Evolutionary conservation across 2,329 filamentous ascomycete species (phyloP).

Genomic region (Aspergillus luchuensis): DNA sequence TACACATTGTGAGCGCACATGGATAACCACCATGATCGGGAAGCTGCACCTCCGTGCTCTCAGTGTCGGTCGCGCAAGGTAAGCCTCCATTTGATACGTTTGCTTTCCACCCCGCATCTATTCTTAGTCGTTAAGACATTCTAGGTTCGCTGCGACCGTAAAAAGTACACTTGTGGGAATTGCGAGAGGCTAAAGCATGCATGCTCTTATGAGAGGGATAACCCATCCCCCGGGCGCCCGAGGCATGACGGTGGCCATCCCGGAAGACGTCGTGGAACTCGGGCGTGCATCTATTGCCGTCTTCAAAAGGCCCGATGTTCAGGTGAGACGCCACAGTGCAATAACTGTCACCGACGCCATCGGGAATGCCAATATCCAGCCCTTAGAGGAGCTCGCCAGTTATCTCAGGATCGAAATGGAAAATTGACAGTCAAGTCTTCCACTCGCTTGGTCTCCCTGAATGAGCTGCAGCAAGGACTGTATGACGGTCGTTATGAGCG

Average conservation of each 20-base stretch:
- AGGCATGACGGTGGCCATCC: background rate
- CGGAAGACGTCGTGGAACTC: background rate
- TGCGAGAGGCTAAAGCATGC: background rate
- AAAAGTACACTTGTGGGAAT: background rate
- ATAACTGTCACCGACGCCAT: background rate
- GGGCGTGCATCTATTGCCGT: background rate
- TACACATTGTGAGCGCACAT: background rate
- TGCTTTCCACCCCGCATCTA: background rate
- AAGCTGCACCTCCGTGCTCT: background rate
- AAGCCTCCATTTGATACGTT: background rate
- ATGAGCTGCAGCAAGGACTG: background rate
- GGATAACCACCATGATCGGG: background rate
- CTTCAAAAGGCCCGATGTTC: conserved; percentile 1
- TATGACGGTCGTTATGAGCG: background rate
- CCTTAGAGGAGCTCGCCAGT: background rate
- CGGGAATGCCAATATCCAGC: background rate
- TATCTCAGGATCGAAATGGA: background rate
- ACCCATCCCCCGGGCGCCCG: background rate
- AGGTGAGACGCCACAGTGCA: background rate
- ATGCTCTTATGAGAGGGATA: background rate
- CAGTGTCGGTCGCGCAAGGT: background rate
- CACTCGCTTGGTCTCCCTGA: background rate
- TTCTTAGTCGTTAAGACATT: background rate
- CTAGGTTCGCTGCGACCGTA: conserved; percentile 2
- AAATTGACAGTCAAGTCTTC: background rate